Evolutionary conservation across 768 basidiomycete species (phyloP).

Genomic region (Auriscalpium vulgare): DNA sequence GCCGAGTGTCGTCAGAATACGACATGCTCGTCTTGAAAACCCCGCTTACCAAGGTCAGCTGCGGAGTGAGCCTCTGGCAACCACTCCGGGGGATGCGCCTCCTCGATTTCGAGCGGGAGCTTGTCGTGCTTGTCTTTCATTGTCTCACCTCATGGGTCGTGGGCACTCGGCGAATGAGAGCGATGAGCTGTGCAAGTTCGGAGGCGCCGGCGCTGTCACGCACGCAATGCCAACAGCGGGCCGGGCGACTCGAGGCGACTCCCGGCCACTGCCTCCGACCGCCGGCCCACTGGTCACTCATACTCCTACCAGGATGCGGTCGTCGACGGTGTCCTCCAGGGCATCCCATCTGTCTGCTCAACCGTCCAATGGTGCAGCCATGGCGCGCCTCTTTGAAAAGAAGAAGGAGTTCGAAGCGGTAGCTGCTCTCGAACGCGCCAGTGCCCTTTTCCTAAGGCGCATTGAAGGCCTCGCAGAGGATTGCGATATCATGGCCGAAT

Average conservation of each 20-base stretch:
- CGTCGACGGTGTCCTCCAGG: constrained; percentile 45
- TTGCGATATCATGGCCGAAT: constrained; percentile 70
- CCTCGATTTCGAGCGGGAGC: constrained; percentile 43
- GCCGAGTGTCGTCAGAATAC: background rate
- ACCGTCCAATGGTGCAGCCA: constrained; percentile 38
- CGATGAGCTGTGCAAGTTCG: background rate
- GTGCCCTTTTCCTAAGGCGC: constrained; percentile 53
- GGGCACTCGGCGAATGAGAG: background rate
- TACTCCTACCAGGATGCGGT: constrained; percentile 38
- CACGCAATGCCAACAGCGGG: no score
- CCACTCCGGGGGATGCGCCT: constrained; percentile 66
- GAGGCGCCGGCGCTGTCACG: background rate
- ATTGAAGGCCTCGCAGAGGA: constrained; percentile 64
- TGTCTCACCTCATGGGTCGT: background rate
- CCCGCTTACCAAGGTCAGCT: constrained; percentile 58
- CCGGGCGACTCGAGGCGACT: no score
- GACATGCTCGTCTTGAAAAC: background rate
- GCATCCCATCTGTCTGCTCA: constrained; percentile 38
- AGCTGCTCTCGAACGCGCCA: constrained; percentile 59
- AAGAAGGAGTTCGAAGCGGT: constrained; percentile 78
- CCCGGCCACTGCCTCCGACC: no score
- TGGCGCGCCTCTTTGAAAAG: constrained; percentile 59
- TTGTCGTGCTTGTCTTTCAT: constrained; percentile 15
- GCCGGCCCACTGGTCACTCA: no score
- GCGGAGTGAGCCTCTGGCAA: constrained; percentile 56